phyloP scores from a whole-genome alignment of 2,329 filamentous ascomycete genomes.

The Chrysosporium queenslandicum region DNA sequence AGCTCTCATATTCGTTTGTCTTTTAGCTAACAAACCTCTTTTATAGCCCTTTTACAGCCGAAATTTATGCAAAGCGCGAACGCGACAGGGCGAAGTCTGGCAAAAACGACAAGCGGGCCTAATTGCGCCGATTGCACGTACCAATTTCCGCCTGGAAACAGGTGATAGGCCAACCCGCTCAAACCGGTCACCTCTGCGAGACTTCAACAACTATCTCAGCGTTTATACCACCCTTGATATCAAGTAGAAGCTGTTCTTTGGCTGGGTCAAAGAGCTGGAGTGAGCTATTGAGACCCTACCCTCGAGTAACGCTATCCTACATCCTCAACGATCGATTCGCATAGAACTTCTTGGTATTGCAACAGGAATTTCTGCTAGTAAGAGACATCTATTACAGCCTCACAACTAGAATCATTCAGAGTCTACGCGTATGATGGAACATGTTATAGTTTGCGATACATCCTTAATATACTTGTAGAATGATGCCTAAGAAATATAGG shows the following conservation, averaged over 20 bases:
- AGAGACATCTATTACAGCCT: background rate
- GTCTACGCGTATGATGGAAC: too few species aligned
- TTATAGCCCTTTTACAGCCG: constrained; percentile 67
- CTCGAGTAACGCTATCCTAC: background rate
- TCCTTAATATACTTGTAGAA: too few species aligned
- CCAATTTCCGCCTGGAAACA: background rate
- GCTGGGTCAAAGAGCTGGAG: background rate
- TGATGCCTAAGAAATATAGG: background rate
- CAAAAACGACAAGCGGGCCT: constrained; percentile 31
- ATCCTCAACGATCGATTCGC: background rate
- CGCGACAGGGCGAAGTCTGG: constrained; percentile 33
- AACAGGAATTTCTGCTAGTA: background rate
- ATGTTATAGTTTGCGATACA: too few species aligned
- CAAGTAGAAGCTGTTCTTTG: background rate
- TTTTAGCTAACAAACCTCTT: background rate
- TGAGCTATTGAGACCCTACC: background rate
- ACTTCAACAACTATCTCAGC: constrained; percentile 1
- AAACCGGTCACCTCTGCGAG: background rate
- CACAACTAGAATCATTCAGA: background rate
- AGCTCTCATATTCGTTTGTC: background rate
- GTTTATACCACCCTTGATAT: background rate
- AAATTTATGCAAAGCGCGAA: constrained; percentile 72
- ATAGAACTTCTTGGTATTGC: background rate
- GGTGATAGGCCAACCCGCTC: background rate
- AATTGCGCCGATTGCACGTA: constrained; percentile 16